Evolutionary conservation across 208 protist species (phyloP).

Genomic region (Leishmania gerbilli): DNA sequence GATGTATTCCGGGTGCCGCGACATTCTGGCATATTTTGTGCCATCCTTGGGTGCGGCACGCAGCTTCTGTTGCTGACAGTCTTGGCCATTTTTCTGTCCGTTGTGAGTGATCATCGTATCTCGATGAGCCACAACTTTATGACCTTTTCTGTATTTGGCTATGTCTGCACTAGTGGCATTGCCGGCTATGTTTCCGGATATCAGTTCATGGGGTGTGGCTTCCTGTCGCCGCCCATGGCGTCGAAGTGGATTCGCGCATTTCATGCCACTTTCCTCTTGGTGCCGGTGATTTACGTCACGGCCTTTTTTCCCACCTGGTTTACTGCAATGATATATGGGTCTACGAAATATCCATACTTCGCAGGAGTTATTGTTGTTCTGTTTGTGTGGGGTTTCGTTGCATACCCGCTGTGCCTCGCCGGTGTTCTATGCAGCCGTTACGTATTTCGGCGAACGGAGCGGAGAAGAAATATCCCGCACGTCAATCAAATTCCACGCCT

Average conservation of each 20-base stretch:
- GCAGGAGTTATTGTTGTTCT: constrained; percentile 59
- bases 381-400: constrained; percentile 78
- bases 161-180: constrained; percentile 17
- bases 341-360: constrained; percentile 60
- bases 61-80: constrained; percentile 40
- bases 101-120: constrained; percentile 19
- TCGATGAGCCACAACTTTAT: constrained; percentile 24
- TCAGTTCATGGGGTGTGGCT: constrained; percentile 29
- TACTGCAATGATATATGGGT: constrained; percentile 49
- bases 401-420: constrained; percentile 85
- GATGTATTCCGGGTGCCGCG: constrained; percentile 95
- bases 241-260: constrained; percentile 35
- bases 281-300: constrained; percentile 4
- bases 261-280: constrained; percentile 23
- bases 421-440: constrained; percentile 89
- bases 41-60: constrained; percentile 72
- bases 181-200: constrained; percentile 32
- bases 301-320: constrained; percentile 6
- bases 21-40: constrained; percentile 70
- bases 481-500: constrained; percentile 93
- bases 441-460: constrained; percentile 29
- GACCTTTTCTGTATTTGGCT: constrained; percentile 22
- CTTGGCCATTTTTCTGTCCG: constrained; percentile 32
- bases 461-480: constrained; percentile 59
- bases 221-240: constrained; percentile 26